These are phyloP conservation scores for Crithidia fasciculata DNA, from an alignment of 208 protist species.

Conservation along the genomic window DNA sequence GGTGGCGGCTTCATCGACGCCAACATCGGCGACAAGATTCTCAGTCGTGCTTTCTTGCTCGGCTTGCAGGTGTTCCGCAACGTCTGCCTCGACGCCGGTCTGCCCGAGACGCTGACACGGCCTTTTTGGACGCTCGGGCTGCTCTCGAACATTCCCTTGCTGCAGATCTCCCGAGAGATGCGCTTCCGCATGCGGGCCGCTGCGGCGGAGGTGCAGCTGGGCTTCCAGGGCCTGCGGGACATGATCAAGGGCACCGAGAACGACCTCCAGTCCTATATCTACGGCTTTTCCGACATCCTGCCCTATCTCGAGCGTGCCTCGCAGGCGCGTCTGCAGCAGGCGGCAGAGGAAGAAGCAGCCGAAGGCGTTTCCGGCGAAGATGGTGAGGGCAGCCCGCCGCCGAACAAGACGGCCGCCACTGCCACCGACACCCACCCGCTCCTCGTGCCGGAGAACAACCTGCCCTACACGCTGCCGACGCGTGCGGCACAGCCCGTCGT, in stretches of 20 bases:
- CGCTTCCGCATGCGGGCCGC: constrained; percentile 52
- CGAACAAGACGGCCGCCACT: not conserved
- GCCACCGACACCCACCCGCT: not conserved
- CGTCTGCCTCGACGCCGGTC: constrained; percentile 45
- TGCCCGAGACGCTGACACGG: constrained; percentile 49
- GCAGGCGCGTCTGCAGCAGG: constrained; percentile 27
- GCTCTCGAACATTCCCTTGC: constrained; percentile 49
- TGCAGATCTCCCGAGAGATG: constrained; percentile 59
- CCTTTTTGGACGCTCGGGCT: constrained; percentile 45
- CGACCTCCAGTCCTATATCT: constrained; percentile 49
- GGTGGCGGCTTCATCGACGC: constrained; percentile 49
- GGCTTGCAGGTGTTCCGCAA: constrained; percentile 47
- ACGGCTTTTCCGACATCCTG: constrained; percentile 33
- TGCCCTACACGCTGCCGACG: constrained; percentile 17
- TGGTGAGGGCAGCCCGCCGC: not conserved
- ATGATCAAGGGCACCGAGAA: constrained; percentile 51
- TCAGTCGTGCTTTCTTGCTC: constrained; percentile 48
- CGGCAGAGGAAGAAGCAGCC: constrained; percentile 25
- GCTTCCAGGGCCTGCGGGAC: constrained; percentile 39
- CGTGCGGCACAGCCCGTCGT: constrained; percentile 22
- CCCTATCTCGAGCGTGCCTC: constrained; percentile 30
- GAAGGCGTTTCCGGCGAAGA: not conserved
- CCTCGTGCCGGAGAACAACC: constrained; percentile 1
- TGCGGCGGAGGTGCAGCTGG: constrained; percentile 49
- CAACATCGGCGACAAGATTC: constrained; percentile 47